These are phyloP conservation scores for Theileria annulata DNA, from an alignment of 169 alveolate species.

Conservation along the genomic window DNA sequence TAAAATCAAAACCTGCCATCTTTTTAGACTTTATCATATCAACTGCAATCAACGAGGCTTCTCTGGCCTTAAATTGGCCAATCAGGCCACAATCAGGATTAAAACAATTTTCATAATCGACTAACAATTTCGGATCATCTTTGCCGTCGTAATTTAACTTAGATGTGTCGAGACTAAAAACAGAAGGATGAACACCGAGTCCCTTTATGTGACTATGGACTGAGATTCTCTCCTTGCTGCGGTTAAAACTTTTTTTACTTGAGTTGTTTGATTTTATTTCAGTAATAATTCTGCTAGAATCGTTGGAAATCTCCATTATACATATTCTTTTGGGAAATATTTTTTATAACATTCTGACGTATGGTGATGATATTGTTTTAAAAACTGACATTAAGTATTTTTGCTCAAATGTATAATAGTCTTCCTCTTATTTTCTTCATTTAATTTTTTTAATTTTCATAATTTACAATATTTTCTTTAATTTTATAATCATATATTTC, in stretches of 20 bases:
- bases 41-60: slow-evolving; percentile 98
- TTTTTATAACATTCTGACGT: background rate
- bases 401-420: too few species aligned
- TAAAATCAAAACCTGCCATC: slow-evolving; percentile 89
- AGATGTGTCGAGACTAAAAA: slow-evolving; percentile 62
- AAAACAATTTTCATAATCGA: slow-evolving; percentile 61
- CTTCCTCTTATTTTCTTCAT: too few species aligned
- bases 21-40: slow-evolving; percentile 95
- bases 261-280: slow-evolving; percentile 16
- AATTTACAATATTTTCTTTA: too few species aligned
- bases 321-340: background rate
- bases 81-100: slow-evolving; percentile 90
- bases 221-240: slow-evolving; percentile 87
- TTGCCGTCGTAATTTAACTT: slow-evolving; percentile 22
- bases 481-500: too few species aligned
- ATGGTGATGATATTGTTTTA: background rate
- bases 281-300: slow-evolving; percentile 29
- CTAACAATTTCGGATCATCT: slow-evolving; percentile 7
- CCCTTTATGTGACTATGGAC: slow-evolving; percentile 99
- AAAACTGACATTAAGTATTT: too few species aligned
- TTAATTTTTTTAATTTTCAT: too few species aligned
- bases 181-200: slow-evolving; percentile 92
- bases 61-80: slow-evolving; percentile 98
- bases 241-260: slow-evolving; percentile 17
- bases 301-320: slow-evolving; percentile 30